Conservation (phyloP, 2,329 filamentous ascomycete genomes). For the Mycosphaerella sp. region DNA sequence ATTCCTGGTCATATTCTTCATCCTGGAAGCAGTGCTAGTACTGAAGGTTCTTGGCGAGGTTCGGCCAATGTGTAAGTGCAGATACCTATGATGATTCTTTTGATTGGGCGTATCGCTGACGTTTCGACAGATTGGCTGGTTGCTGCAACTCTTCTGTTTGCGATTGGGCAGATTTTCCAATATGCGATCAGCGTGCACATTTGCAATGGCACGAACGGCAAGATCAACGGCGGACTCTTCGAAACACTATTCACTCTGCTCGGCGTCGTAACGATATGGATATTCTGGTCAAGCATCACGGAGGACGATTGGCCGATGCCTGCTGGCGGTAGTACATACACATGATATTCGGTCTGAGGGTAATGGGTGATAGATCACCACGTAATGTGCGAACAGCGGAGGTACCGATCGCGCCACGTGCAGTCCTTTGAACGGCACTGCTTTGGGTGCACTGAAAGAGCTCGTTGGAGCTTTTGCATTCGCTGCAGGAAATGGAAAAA, state of each 20-base stretch:
- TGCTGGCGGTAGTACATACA: constrained; percentile 37
- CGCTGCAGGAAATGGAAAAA: constrained; percentile 13
- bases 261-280: constrained; percentile 76
- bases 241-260: constrained; percentile 87
- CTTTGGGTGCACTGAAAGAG: not conserved
- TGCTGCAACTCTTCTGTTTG: constrained; percentile 72
- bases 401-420: constrained; percentile 1
- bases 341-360: constrained; percentile 15
- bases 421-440: constrained; percentile 8
- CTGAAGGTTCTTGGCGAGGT: constrained; percentile 78
- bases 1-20: constrained; percentile 80
- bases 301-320: constrained; percentile 91
- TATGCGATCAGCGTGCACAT: constrained; percentile 89
- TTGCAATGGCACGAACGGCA: constrained; percentile 72
- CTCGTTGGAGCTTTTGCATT: not conserved
- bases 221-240: constrained; percentile 89
- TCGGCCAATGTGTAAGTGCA: constrained; percentile 69
- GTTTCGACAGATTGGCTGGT: constrained; percentile 60
- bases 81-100: not conserved
- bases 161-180: constrained; percentile 90
- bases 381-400: not conserved
- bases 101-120: constrained; percentile 11
- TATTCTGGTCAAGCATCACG: constrained; percentile 98
- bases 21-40: constrained; percentile 77
- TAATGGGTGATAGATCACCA: constrained; percentile 9